Conservation (phyloP, 164 flowering plant genomes). For the Taxillus chinensis region DNA sequence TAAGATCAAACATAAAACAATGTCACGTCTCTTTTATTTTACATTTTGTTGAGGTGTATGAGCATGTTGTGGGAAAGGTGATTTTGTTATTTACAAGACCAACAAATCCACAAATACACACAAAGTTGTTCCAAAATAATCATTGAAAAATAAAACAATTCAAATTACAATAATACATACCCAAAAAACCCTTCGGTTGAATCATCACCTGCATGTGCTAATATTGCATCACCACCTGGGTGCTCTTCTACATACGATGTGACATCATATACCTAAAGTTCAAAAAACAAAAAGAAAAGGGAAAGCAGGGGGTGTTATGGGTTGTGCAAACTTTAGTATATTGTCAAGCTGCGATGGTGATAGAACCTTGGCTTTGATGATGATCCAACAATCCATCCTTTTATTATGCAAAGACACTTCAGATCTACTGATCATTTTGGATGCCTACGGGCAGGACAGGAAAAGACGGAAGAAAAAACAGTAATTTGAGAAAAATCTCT, state of each 20-base stretch:
- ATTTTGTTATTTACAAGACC: background rate
- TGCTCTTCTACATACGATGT: slow-evolving; percentile 94
- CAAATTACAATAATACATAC: slow-evolving; percentile 21
- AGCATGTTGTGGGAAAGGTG: background rate
- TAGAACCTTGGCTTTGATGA: slow-evolving; percentile 77
- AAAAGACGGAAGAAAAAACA: background rate
- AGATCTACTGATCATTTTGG: slow-evolving; percentile 44
- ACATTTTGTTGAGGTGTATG: too few species aligned
- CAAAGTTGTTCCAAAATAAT: background rate
- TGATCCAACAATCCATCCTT: slow-evolving; percentile 93
- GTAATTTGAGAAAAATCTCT: background rate
- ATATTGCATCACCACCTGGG: slow-evolving; percentile 95
- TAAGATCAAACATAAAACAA: too few species aligned
- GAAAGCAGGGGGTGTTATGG: background rate
- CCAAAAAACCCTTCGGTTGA: slow-evolving; percentile 96
- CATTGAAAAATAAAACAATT: background rate
- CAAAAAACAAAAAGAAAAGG: background rate
- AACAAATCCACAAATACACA: background rate
- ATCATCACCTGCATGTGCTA: slow-evolving; percentile 90
- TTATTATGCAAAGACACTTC: slow-evolving; percentile 73
- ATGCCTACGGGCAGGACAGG: slow-evolving; percentile 25
- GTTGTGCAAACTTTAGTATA: background rate
- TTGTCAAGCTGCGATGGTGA: background rate
- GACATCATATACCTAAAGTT: slow-evolving; percentile 75
- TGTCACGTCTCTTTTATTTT: too few species aligned